Evolutionary conservation across 129 eudicot genomes (phyloP).

Genomic region (Flaveria robusta): DNA sequence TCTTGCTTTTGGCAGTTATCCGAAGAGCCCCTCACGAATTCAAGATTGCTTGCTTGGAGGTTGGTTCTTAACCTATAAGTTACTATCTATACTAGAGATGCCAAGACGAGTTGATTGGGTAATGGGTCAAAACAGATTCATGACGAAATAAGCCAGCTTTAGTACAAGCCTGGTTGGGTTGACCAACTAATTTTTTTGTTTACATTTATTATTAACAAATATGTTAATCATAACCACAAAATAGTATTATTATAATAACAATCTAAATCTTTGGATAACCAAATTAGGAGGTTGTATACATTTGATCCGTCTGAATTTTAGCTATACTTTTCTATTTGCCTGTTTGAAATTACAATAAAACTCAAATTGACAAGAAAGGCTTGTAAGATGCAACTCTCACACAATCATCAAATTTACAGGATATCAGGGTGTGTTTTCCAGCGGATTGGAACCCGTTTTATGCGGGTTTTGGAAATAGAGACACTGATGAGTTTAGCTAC

Average conservation of each 20-base stretch:
- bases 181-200: not conserved
- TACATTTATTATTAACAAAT: not conserved
- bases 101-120: not conserved
- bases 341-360: not conserved
- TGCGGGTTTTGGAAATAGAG: constrained; percentile 98
- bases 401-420: constrained; percentile 43
- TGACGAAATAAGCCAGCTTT: not conserved
- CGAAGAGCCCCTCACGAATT: constrained; percentile 99
- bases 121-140: not conserved
- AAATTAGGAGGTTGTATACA: not conserved
- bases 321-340: not conserved
- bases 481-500: constrained; percentile 93
- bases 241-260: not conserved
- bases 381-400: constrained; percentile 20
- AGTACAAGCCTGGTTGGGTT: not conserved
- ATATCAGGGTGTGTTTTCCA: constrained; percentile 80
- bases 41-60: constrained; percentile 93
- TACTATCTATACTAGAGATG: not conserved
- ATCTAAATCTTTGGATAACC: not conserved
- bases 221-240: not conserved
- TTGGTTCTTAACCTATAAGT: constrained; percentile 30
- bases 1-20: constrained; percentile 60
- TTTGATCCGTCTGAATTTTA: not conserved
- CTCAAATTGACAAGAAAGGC: not conserved
- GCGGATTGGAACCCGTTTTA: constrained; percentile 78